Conservation (phyloP, 495 filamentous ascomycete species). For the Penicillium crystallinum region DNA sequence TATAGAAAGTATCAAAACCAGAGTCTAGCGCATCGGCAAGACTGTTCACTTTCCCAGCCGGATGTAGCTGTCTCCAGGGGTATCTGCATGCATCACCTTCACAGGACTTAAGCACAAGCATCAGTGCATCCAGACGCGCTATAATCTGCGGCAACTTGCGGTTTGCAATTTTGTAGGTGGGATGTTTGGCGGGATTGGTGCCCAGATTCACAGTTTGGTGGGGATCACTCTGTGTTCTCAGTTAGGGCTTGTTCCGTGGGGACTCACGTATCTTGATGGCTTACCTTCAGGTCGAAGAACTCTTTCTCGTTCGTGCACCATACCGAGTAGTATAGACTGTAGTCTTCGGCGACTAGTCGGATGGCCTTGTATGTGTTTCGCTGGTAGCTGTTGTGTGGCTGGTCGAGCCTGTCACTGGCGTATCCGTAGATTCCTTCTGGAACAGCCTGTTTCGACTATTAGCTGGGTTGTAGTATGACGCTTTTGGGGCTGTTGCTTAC, state of each 20-base stretch:
- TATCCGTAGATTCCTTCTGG: constrained; percentile 46
- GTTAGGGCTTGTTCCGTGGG: not conserved
- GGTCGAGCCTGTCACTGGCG: constrained; percentile 15
- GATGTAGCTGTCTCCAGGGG: constrained; percentile 54
- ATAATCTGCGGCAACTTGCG: constrained; percentile 34
- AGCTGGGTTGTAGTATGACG: not conserved
- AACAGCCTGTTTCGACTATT: constrained; percentile 23
- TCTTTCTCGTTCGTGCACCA: constrained; percentile 59
- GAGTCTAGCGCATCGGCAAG: constrained; percentile 38
- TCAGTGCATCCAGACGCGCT: constrained; percentile 50
- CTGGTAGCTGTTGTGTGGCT: constrained; percentile 15
- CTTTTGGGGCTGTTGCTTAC: constrained; percentile 9
- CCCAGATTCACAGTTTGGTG: constrained; percentile 51
- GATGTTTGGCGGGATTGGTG: constrained; percentile 12
- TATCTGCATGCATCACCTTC: constrained; percentile 44
- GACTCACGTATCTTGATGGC: not conserved
- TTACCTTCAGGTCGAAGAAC: constrained; percentile 50
- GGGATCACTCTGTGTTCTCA: constrained; percentile 41
- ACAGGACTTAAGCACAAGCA: constrained; percentile 59
- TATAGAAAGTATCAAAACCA: constrained; percentile 55
- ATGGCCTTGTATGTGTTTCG: constrained; percentile 61
- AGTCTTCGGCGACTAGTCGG: constrained; percentile 44
- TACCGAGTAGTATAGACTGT: constrained; percentile 54
- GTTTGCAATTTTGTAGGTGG: constrained; percentile 19
- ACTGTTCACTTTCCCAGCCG: constrained; percentile 36